Evolutionary conservation across 768 basidiomycete genomes (phyloP), one percentile per base, ranked within the genome.

Genomic region (Leccinellum luteum): DNA sequence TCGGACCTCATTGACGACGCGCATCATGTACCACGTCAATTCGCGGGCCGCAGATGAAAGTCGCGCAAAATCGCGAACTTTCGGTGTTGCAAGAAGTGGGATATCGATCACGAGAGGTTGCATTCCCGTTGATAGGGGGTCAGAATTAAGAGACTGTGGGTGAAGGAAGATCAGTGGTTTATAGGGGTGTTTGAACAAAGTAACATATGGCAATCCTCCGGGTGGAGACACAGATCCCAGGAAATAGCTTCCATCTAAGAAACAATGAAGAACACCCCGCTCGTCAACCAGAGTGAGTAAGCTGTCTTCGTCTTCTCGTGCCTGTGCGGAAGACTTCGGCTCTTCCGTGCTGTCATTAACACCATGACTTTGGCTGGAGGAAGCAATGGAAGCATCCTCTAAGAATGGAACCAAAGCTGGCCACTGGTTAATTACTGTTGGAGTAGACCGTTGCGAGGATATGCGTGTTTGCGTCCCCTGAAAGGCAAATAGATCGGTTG

Each of bases 401-500:
- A 75, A 78, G 66, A 84, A 81, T 9, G 78, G 65, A 17, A 81
- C 77, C 28, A 93, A 75, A 7, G 81, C 79, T 8, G 92, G 90
- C 90, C 92, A 92, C 30, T 74, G 67, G 21, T 77, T 76, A 52
- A 93, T 87, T 38, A 83, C 71, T 45, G 78, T 73, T n/a, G 90
- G 89, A 19, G 81, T 68, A 6, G 75, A 70, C 23, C 76, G 70
- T 63, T 79, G 79, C 44, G 73, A 71, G 27, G 68, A 68, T 31
- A 76, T 60, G 47, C 78, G 81, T 14, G 81, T 82, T 55, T 85
- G 83, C 10, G 83, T 81, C 38, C 84, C 85, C 73, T 90, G 87
- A 67, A 92, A 91, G 41, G 89, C 86, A 69, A 93, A 93, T 41
- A 92, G 73, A 73, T 92, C 87, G 54, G 85, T 85, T 8, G 87